Evolutionary conservation across 2,329 filamentous ascomycete species (phyloP).

Genomic region (Exophiala spinifera): DNA sequence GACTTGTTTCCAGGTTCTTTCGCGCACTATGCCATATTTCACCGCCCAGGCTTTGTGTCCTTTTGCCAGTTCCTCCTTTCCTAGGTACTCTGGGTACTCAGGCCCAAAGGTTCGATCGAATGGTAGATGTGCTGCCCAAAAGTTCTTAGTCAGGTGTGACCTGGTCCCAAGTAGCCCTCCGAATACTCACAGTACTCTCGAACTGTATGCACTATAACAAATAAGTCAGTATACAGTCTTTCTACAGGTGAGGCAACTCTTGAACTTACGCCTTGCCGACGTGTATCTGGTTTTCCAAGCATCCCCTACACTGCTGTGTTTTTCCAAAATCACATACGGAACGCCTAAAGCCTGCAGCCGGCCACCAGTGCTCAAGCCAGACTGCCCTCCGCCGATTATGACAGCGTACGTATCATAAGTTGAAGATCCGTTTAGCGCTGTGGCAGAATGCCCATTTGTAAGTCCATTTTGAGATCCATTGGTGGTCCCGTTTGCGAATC

Average conservation of each 20-base stretch:
- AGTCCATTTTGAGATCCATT: no score
- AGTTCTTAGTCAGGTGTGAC: no score
- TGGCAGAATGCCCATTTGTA: no score
- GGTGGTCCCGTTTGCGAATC: no score
- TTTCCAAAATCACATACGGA: slow-evolving; percentile 44
- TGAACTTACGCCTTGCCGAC: slow-evolving; percentile 44
- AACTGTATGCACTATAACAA: slow-evolving; percentile 17
- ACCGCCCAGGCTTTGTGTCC: slow-evolving; percentile 23
- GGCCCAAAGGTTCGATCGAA: slow-evolving; percentile 30
- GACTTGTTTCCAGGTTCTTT: slow-evolving; percentile 44
- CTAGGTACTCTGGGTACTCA: slow-evolving; percentile 27
- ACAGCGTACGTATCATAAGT: slow-evolving; percentile 35
- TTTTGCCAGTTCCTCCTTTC: slow-evolving; percentile 28
- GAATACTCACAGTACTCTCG: slow-evolving; percentile 10
- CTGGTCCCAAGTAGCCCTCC: no score
- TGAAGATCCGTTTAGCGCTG: not conserved
- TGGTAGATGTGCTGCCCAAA: no score
- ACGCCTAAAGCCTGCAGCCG: slow-evolving; percentile 44
- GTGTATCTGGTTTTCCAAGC: slow-evolving; percentile 48
- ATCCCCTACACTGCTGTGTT: slow-evolving; percentile 43
- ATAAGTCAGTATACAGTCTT: no score
- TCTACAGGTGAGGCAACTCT: no score
- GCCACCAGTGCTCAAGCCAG: slow-evolving; percentile 45
- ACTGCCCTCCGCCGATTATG: slow-evolving; percentile 44
- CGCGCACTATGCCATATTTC: slow-evolving; percentile 29